These are phyloP conservation scores for Botrytis hyacinthi DNA, from an alignment of 2,329 filamentous ascomycete species.

Conservation along the genomic window DNA sequence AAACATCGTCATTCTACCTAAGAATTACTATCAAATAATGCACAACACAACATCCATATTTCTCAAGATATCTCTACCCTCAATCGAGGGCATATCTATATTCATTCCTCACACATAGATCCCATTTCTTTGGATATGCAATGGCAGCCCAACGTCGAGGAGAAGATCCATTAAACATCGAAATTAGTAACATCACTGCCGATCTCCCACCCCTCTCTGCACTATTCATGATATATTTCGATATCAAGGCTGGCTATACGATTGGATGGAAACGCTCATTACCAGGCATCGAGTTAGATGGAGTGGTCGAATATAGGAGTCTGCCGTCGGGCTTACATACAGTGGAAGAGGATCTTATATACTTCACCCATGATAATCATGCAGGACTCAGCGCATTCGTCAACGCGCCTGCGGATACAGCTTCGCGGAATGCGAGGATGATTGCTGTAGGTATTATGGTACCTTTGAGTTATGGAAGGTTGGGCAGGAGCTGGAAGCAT, in stretches of 20 bases:
- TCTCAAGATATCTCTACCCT: neutral
- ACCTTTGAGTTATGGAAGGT: conserved; percentile 76
- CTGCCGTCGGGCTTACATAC: conserved; percentile 90
- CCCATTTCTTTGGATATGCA: conserved; percentile 14
- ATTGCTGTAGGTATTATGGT: conserved; percentile 88
- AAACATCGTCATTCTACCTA: conserved; percentile 8
- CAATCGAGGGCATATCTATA: conserved; percentile 2
- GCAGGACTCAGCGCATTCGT: conserved; percentile 91
- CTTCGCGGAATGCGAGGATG: conserved; percentile 84
- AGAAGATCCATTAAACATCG: conserved; percentile 37
- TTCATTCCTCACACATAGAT: neutral
- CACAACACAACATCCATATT: conserved; percentile 5
- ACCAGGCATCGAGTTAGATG: conserved; percentile 71
- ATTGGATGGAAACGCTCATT: conserved; percentile 81
- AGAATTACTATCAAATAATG: conserved; percentile 7
- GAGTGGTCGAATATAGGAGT: conserved; percentile 92
- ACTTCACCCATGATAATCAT: conserved; percentile 83
- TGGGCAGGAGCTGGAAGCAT: conserved; percentile 88
- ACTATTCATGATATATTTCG: conserved; percentile 86
- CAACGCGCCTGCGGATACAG: conserved; percentile 75
- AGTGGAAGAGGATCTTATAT: conserved; percentile 83
- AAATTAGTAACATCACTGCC: conserved; percentile 38
- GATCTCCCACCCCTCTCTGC: conserved; percentile 67
- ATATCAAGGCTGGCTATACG: conserved; percentile 88
- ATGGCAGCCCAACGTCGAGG: conserved; percentile 39